phyloP scores from a whole-genome alignment of 495 filamentous ascomycete genomes.

The Talaromyces wortmannii region DNA sequence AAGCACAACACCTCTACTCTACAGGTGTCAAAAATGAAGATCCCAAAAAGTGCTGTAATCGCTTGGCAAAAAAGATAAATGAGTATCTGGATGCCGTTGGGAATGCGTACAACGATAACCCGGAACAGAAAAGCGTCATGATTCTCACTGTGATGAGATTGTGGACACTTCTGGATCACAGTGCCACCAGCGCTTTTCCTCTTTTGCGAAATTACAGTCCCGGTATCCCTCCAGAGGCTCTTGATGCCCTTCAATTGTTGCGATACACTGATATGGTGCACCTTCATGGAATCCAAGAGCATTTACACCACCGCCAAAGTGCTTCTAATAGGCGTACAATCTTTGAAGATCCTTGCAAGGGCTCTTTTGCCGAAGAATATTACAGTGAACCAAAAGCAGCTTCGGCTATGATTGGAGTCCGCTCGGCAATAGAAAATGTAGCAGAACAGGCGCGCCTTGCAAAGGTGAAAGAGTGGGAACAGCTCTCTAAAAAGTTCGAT shows the following conservation, averaged over 20 bases:
- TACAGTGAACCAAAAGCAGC: constrained; percentile 17
- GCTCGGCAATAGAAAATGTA: constrained; percentile 21
- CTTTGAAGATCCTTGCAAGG: constrained; percentile 26
- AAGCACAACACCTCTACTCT: not conserved
- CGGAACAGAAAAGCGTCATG: constrained; percentile 46
- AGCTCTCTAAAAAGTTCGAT: constrained; percentile 28
- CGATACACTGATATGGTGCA: constrained; percentile 35
- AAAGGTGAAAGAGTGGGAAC: constrained; percentile 34
- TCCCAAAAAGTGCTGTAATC: constrained; percentile 15
- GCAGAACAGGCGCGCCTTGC: constrained; percentile 10
- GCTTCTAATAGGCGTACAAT: constrained; percentile 22
- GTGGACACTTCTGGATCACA: constrained; percentile 52
- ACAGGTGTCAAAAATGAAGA: not conserved
- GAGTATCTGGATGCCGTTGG: constrained; percentile 22
- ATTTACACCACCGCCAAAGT: constrained; percentile 30
- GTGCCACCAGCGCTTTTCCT: constrained; percentile 26
- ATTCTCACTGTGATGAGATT: constrained; percentile 50
- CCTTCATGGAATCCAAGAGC: constrained; percentile 36
- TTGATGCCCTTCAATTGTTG: constrained; percentile 44
- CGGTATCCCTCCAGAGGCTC: constrained; percentile 35
- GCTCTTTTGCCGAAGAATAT: constrained; percentile 42
- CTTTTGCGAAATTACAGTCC: constrained; percentile 47
- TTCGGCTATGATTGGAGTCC: constrained; percentile 5
- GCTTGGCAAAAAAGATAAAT: constrained; percentile 27
- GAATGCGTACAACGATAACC: constrained; percentile 33